Evolutionary conservation across 306 rosid genomes (phyloP), one percentile per base, ranked within the genome.

Genomic region (Clitoria ternatea): DNA sequence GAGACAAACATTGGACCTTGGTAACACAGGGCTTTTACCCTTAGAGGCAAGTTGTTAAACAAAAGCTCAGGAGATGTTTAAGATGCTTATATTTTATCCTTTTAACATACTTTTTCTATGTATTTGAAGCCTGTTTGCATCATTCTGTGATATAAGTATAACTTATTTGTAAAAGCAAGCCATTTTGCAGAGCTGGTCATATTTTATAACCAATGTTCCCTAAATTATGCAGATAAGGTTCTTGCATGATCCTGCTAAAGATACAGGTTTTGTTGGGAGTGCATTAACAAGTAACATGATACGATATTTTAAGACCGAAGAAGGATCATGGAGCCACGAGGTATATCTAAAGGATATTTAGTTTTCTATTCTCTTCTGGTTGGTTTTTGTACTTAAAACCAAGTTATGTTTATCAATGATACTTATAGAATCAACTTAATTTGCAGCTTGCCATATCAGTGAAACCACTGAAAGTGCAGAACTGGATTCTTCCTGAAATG

Each of bases 401-500:
- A 5, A 42, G 13, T 17, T 15, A 13, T 4, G 11, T 50, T 8
- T 24, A 6, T 27, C 23, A 17, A 24, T 27, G 9, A 29, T 55
- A 22, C 61, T 76, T 24, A 70, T 11, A 29, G 32, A 49, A 40
- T 35, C 44, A 52, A 61, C 24, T 83, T 42, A 37, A 62, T 66
- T 82, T 78, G 39, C 84, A 93, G 98, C 80, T 90, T 76, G 73
- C 87, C 54, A 82, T 93, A 76, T 54, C 89, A 66, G 96, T 82
- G 72, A 80, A 85, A 61, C 83, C 96, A 23, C 54, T 90, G 85
- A 87, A 90, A 84, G 98, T 93, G 77, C 88, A 89, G 61, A 93
- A 89, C 78, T 93, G 98, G 98, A 76, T 88, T 70, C 94, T 93
- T 76, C 96, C 97, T 11, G 96, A 94, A 76, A 83, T 94, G 98